Conservation (phyloP, 1,139 yeast species). For the Schizosaccharomyces versatilis region DNA sequence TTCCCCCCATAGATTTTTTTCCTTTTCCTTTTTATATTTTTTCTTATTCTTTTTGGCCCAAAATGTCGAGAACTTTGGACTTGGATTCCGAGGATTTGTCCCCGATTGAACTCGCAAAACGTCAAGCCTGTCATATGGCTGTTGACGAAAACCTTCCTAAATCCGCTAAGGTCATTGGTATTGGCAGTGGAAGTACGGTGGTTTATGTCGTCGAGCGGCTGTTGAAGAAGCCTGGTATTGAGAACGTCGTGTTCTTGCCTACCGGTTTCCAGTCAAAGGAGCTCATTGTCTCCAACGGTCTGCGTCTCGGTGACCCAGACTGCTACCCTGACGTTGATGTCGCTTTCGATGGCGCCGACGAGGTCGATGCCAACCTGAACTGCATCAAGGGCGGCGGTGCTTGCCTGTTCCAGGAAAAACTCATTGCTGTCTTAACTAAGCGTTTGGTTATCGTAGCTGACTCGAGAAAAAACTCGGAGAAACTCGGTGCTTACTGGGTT, state of each 20-base stretch:
- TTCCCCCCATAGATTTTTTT: too few relatives aligned
- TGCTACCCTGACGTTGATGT: constrained; percentile 53
- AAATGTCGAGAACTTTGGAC: too few relatives aligned
- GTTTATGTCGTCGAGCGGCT: constrained; percentile 87
- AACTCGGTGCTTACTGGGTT: constrained; percentile 59
- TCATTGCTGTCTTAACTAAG: constrained; percentile 64
- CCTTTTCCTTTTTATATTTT: too few relatives aligned
- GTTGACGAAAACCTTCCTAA: constrained; percentile 70
- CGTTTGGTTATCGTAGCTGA: constrained; percentile 81
- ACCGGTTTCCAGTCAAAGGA: constrained; percentile 92
- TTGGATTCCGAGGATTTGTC: neutral
- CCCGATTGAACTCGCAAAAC: constrained; percentile 41
- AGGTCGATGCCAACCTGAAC: constrained; percentile 58
- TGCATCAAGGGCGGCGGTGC: constrained; percentile 98
- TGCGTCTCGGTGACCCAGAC: constrained; percentile 60
- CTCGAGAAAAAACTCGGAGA: constrained; percentile 49
- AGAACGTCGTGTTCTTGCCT: constrained; percentile 45
- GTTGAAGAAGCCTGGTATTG: constrained; percentile 29
- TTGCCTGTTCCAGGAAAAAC: constrained; percentile 85
- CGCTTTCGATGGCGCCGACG: constrained; percentile 98
- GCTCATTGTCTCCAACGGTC: constrained; percentile 60
- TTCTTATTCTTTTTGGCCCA: too few relatives aligned
- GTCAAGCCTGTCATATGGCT: constrained; percentile 74
- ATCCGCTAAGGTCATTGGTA: constrained; percentile 56
- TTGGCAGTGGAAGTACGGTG: constrained; percentile 94